Base-by-base conservation (phyloP, 2,329 filamentous ascomycete genomes). In the Botrytis hyacinthi region DNA sequence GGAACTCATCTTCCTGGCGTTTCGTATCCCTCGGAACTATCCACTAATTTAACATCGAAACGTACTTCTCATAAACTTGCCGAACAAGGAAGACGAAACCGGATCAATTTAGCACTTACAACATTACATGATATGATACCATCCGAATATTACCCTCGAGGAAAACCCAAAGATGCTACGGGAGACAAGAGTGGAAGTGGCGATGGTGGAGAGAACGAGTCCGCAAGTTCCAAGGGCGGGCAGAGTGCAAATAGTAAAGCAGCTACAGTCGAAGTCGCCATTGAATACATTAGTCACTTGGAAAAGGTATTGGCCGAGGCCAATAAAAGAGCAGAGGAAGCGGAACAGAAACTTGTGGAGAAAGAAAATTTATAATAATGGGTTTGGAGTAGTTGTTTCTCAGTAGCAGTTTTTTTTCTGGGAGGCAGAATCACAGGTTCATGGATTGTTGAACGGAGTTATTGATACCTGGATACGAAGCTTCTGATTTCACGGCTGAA, bases 11-110 rank as follows among this genome's bases (percentile, higher is more conserved):
- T 98, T 0, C 95, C 95, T 0, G 95, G 95, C 20, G 92, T 98
- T 20, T 92, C 92, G 1, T 98, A 98, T 78, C 95, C 95, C 0
- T 94, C 93, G 78, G 93, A 95, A 70, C 86, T 99, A 60, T 97
- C 95, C 10, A 97, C 95, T 35, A 97, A 97, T 77, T 85, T 99
- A 40, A 98, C 95, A 0, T 97, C 94, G 4, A 99, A 99, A 84
- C 92, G 95, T 71, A 98, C 96, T 2, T 97, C 94, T 61, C 96
- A 99, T 84, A 99, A 99, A 83, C 93, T 99, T 77, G 96, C 96
- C 29, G 96, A 99, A 83, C 96, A 99, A 84, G 96, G 96, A 10
- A 90, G 96, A 66, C 88, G 96, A 74, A 98, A 99, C 81, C 90
- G 96, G 66, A 98, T 99, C 83, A 99, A 99, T 81, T 92, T 91